Base-by-base conservation (phyloP, 129 eudicot species). In the Tagetes patula region DNA sequence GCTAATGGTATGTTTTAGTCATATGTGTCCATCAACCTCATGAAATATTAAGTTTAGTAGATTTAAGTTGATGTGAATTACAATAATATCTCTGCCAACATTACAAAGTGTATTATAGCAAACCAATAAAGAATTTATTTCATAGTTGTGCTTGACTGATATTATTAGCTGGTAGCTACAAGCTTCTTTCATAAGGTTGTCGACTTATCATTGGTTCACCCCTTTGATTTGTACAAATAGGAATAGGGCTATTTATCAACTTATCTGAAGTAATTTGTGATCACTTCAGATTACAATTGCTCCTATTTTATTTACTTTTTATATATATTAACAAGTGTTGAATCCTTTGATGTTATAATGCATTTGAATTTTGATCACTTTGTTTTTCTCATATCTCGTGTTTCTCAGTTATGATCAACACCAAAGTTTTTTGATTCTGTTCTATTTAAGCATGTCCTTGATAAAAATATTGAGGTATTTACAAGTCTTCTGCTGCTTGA, bases 1-100 rank as follows among this genome's bases (percentile, higher is more conserved):
- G 87, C 73, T 89, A 74, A 89, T 89, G 98, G 96, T 89, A 88
- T 76, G 62, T 63, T 48, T 75, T 49, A 10, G 41, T 48, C 42
- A 39, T 63, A 33, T 7, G 6, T 9, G 9, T 65, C 52, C 53
- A 67, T 65, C 11, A 27, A 34, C 8, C n/a, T 50, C 77, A 61
- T 64, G 39, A 30, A 20, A 33, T 58, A 36, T 42, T 49, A 43
- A 39, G 32, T 58, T 39, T 66, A 68, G 54, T 67, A 41, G 20
- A 70, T 39, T 20, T 47, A 54, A 46, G 54, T 34, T 80, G 41
- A 34, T 65, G 63, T 20, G 68, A 43, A 14, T 34, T 73, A 46
- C 50, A 78, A 20, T 27, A 34, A 45, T 30, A 38, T 43, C 33
- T 67, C 55, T 50, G 66, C 46, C 50, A 56, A 13, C 55, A 52